Percentiles rank a stretch among this genome's conserved stretches.
phyloP scores from a whole-genome alignment of 2,329 filamentous ascomycete genomes.

The Paecilomyces sp. region DNA sequence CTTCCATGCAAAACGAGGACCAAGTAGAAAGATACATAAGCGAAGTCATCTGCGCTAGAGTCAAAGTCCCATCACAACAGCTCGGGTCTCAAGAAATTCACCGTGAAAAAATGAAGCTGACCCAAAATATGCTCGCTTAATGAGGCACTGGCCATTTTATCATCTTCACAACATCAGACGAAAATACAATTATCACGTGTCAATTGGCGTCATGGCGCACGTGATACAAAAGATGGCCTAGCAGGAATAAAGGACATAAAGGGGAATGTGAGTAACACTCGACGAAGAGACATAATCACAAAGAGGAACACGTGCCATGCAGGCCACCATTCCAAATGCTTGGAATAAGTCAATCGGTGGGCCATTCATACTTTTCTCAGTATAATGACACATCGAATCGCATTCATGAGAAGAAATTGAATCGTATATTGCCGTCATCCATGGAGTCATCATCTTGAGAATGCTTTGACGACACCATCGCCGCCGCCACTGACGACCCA shows the following conservation, averaged over 20 bases:
- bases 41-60: neutral
- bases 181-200: neutral
- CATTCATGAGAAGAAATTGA: conserved; percentile 12
- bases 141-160: neutral
- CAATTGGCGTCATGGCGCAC: neutral
- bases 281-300: neutral
- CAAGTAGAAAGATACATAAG: conserved; percentile 2
- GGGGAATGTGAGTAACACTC: neutral
- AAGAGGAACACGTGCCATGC: conserved; percentile 23
- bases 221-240: neutral
- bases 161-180: neutral
- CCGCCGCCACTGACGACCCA: conserved; percentile 93
- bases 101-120: neutral
- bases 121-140: neutral
- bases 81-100: neutral
- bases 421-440: conserved; percentile 9
- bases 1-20: neutral
- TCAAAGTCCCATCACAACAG: neutral
- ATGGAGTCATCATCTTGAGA: conserved; percentile 35
- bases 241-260: conserved; percentile 23
- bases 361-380: conserved; percentile 19
- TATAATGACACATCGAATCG: conserved; percentile 18
- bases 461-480: conserved; percentile 94
- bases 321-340: conserved; percentile 31
- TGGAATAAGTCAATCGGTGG: conserved; percentile 28